Percentiles rank a stretch among this genome's conserved stretches.
Evolutionary conservation across 768 basidiomycete species (phyloP).

Genomic region (Podaxis rugospora): DNA sequence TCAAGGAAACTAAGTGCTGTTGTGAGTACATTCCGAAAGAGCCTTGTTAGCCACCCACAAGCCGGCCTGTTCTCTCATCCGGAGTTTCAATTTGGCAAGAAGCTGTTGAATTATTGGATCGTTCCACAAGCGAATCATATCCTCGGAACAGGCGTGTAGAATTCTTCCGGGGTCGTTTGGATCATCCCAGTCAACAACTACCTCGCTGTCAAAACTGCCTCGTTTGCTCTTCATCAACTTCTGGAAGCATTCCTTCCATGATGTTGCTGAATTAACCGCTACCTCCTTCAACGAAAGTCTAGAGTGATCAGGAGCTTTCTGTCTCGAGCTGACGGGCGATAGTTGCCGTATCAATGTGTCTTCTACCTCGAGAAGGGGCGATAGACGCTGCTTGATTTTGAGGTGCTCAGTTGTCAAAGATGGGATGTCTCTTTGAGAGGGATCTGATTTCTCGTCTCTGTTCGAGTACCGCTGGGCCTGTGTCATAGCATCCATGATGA

Average conservation of each 20-base stretch:
- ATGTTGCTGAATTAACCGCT: slow-evolving; percentile 44
- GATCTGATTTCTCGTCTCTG: slow-evolving; percentile 17
- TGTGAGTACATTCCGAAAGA: not conserved
- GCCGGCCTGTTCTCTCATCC: slow-evolving; percentile 64
- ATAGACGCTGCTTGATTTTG: slow-evolving; percentile 53
- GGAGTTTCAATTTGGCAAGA: slow-evolving; percentile 47
- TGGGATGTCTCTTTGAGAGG: slow-evolving; percentile 22
- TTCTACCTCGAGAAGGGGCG: slow-evolving; percentile 61
- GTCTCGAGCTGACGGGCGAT: slow-evolving; percentile 40
- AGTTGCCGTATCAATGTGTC: slow-evolving; percentile 53
- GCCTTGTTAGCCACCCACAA: slow-evolving; percentile 44
- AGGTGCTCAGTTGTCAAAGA: slow-evolving; percentile 40
- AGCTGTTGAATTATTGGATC: slow-evolving; percentile 48
- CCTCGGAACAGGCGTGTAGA: slow-evolving; percentile 53
- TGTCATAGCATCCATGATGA: slow-evolving; percentile 54
- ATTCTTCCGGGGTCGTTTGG: slow-evolving; percentile 54
- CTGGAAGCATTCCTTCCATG: slow-evolving; percentile 50
- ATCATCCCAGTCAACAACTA: slow-evolving; percentile 36
- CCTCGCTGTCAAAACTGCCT: not conserved
- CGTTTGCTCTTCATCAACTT: not conserved
- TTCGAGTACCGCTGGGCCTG: slow-evolving; percentile 23
- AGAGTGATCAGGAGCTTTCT: slow-evolving; percentile 22
- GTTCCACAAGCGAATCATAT: slow-evolving; percentile 65
- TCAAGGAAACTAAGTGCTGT: slow-evolving; percentile 56
- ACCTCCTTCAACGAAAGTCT: slow-evolving; percentile 34